Evolutionary conservation across 805 yeast species (phyloP).

Genomic region (Kockiozyma suomiensis): DNA sequence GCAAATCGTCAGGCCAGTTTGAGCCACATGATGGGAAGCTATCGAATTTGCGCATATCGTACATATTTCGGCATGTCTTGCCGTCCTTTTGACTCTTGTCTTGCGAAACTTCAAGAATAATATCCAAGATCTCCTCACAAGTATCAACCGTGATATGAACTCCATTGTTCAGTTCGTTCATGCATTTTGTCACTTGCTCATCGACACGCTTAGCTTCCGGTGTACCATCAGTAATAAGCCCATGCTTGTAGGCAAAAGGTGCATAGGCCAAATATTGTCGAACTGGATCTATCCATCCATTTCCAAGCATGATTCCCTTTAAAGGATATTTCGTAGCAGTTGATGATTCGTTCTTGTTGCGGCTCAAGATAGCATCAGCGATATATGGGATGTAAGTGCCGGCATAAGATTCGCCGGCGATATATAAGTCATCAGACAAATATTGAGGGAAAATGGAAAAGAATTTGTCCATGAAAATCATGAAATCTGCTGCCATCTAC

Average conservation of each 20-base stretch:
- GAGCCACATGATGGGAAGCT: constrained; percentile 83
- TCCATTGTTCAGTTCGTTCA: constrained; percentile 34
- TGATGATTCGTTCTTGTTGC: constrained; percentile 45
- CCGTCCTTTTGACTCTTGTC: constrained; percentile 29
- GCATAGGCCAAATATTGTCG: constrained; percentile 78
- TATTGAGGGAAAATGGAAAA: constrained; percentile 76
- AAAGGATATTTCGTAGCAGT: constrained; percentile 40
- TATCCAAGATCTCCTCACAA: constrained; percentile 44
- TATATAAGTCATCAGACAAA: constrained; percentile 58
- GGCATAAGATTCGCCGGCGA: constrained; percentile 96
- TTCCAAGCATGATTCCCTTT: constrained; percentile 76
- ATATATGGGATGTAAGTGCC: constrained; percentile 95
- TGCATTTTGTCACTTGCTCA: constrained; percentile 26
- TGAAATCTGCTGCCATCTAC: constrained; percentile 64
- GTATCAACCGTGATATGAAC: constrained; percentile 15
- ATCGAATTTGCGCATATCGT: constrained; percentile 73
- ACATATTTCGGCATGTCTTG: constrained; percentile 73
- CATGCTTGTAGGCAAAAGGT: constrained; percentile 66
- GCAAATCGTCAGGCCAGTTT: constrained; percentile 82
- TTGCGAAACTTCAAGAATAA: constrained; percentile 39
- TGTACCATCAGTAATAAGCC: constrained; percentile 50
- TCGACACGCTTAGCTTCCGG: constrained; percentile 37
- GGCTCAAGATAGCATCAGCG: constrained; percentile 60
- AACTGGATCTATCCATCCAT: constrained; percentile 93
- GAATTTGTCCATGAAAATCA: constrained; percentile 66